phyloP scores from a whole-genome alignment of 1,139 yeast species.

The Kurtzmaniella quercitrusa region DNA sequence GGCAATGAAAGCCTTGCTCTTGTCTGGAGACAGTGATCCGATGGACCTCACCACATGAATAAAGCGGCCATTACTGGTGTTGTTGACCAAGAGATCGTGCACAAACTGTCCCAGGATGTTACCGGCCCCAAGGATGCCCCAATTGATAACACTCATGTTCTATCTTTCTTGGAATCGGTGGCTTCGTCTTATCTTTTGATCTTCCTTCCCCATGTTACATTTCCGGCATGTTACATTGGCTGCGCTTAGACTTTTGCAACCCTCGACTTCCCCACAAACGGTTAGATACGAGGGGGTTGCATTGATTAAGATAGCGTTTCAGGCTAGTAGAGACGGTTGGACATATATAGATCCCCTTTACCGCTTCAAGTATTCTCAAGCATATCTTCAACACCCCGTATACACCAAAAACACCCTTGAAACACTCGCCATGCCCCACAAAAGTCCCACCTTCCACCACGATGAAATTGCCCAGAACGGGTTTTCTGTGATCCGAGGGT shows the following conservation, averaged over 20 bases:
- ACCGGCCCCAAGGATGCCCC: conserved; percentile 49
- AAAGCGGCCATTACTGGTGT: conserved; percentile 15
- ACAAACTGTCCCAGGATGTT: conserved; percentile 38
- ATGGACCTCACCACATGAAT: conserved; percentile 27
- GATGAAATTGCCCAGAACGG: conserved; percentile 42
- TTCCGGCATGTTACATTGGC: background rate
- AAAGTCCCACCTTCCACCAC: conserved; percentile 16
- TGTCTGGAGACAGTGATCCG: conserved; percentile 25
- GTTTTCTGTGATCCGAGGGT: conserved; percentile 38
- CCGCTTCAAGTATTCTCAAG: too few relatives aligned
- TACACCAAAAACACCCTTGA: too few relatives aligned
- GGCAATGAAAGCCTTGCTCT: conserved; percentile 24
- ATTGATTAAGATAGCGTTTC: background rate
- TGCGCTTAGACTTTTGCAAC: background rate
- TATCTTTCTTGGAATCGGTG: background rate
- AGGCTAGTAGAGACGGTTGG: background rate
- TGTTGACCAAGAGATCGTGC: conserved; percentile 30
- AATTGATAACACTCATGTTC: conserved; percentile 20
- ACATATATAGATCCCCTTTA: background rate
- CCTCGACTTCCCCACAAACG: background rate
- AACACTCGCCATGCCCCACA: conserved; percentile 12
- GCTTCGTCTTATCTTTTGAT: background rate
- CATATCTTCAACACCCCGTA: too few relatives aligned
- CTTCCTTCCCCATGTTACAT: background rate
- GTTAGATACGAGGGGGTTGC: background rate